phyloP scores from a whole-genome alignment of 139 green algal species.

The Closterium sp. region DNA sequence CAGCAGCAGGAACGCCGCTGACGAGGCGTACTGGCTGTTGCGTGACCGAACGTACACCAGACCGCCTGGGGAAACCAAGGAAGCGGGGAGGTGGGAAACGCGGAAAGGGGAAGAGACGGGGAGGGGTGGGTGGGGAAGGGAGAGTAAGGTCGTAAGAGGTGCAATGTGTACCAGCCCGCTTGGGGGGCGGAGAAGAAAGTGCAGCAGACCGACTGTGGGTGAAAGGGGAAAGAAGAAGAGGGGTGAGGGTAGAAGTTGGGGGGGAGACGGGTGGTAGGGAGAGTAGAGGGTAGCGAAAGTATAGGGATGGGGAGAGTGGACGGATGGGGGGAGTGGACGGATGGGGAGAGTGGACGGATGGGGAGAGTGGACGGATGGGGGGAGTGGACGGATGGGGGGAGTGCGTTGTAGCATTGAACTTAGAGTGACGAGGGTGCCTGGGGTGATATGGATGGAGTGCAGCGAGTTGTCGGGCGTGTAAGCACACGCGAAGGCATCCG shows the following conservation, averaged over 20 bases:
- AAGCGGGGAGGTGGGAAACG: not conserved
- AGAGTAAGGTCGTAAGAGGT: too few relatives aligned
- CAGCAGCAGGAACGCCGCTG: conserved; percentile 19
- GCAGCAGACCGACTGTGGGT: too few relatives aligned
- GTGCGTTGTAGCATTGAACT: too few relatives aligned
- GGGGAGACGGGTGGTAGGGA: too few relatives aligned
- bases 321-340: not conserved
- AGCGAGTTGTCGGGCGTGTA: not conserved
- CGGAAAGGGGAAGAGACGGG: not conserved
- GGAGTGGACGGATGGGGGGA: too few relatives aligned
- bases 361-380: conserved; percentile 1
- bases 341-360: not conserved
- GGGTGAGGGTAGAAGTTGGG: too few relatives aligned
- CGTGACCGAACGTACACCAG: conserved; percentile 22
- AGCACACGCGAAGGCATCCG: not conserved
- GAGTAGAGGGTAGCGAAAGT: too few relatives aligned
- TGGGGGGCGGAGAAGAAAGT: too few relatives aligned
- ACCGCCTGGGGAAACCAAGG: not conserved
- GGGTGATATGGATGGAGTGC: not conserved
- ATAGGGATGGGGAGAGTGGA: too few relatives aligned
- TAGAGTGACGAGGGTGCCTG: too few relatives aligned
- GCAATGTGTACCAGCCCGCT: too few relatives aligned
- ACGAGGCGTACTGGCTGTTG: conserved; percentile 36
- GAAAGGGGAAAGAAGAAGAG: too few relatives aligned
- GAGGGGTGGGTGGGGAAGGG: not conserved